A percentile compares a stretch with the other conserved stretches of the same genome.
phyloP scores from a whole-genome alignment of 805 yeast genomes.

The Scheffersomyces coipomensis region DNA sequence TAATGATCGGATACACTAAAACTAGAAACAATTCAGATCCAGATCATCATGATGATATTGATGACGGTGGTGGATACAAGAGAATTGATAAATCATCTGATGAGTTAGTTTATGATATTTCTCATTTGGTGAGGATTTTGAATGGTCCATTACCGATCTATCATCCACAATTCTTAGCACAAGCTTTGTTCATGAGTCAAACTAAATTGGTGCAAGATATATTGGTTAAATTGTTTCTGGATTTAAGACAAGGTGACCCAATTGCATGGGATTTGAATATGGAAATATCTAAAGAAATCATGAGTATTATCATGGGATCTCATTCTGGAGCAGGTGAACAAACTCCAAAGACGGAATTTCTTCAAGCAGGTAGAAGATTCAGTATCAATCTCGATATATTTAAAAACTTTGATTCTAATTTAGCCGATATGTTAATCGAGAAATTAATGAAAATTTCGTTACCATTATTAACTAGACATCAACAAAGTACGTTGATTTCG shows the following conservation, averaged over 20 bases:
- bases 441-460: slow-evolving; percentile 62
- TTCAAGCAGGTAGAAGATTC: slow-evolving; percentile 5
- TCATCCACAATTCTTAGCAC: slow-evolving; percentile 87
- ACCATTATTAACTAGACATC: slow-evolving; percentile 86
- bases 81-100: slow-evolving; percentile 7
- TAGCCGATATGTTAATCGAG: slow-evolving; percentile 52
- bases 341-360: slow-evolving; percentile 1
- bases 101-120: slow-evolving; percentile 40
- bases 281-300: slow-evolving; percentile 17
- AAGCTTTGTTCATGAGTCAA: slow-evolving; percentile 65
- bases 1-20: slow-evolving; percentile 29
- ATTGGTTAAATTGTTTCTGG: slow-evolving; percentile 50
- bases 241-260: slow-evolving; percentile 40
- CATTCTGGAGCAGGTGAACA: background rate
- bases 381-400: slow-evolving; percentile 22
- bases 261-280: slow-evolving; percentile 35
- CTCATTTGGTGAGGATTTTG: slow-evolving; percentile 70
- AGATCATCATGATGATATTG: background rate
- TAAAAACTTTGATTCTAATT: slow-evolving; percentile 35
- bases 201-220: slow-evolving; percentile 54
- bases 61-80: slow-evolving; percentile 29
- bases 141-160: slow-evolving; percentile 90
- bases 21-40: slow-evolving; percentile 5
- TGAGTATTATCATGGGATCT: slow-evolving; percentile 3
- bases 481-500: slow-evolving; percentile 77